These are phyloP conservation scores for Fusarium pseudonygamai DNA, from an alignment of 2,329 filamentous ascomycete species.

Conservation along the genomic window DNA sequence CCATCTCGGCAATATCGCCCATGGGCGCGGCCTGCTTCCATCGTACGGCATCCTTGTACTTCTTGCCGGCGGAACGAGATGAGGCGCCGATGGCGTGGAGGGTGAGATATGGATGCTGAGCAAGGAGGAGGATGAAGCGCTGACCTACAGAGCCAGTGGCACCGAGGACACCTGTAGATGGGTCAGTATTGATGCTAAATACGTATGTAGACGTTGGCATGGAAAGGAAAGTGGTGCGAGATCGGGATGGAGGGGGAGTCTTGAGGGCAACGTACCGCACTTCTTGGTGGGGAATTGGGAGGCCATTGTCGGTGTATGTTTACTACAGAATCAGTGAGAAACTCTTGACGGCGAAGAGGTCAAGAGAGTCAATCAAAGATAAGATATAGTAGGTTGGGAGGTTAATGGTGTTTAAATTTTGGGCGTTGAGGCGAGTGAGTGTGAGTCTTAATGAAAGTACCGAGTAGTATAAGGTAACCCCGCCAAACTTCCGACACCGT, in stretches of 20 bases:
- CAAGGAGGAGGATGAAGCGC: constrained; percentile 92
- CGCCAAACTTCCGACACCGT: constrained; percentile 44
- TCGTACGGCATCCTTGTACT: constrained; percentile 90
- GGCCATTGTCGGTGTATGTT: constrained; percentile 37
- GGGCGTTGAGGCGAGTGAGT: constrained; percentile 36
- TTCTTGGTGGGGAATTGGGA: constrained; percentile 65
- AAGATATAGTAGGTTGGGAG: neutral
- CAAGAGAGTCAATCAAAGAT: neutral
- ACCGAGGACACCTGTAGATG: constrained; percentile 75
- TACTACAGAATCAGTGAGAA: neutral
- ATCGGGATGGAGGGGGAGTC: constrained; percentile 18
- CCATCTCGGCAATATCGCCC: constrained; percentile 79
- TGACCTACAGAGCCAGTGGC: constrained; percentile 95
- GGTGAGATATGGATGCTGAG: constrained; percentile 85
- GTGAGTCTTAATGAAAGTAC: constrained; percentile 29
- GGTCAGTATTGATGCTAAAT: constrained; percentile 13
- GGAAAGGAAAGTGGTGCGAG: constrained; percentile 5
- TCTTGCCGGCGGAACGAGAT: constrained; percentile 88
- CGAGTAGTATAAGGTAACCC: constrained; percentile 35
- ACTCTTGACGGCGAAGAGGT: neutral
- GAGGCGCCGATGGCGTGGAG: constrained; percentile 92
- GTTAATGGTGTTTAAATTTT: constrained; percentile 27
- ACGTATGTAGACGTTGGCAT: neutral
- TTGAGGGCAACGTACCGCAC: constrained; percentile 58
- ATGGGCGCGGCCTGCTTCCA: constrained; percentile 95